Evolutionary conservation across 108 stramenopile species (phyloP).

Genomic region (Cyclotella baltica): DNA sequence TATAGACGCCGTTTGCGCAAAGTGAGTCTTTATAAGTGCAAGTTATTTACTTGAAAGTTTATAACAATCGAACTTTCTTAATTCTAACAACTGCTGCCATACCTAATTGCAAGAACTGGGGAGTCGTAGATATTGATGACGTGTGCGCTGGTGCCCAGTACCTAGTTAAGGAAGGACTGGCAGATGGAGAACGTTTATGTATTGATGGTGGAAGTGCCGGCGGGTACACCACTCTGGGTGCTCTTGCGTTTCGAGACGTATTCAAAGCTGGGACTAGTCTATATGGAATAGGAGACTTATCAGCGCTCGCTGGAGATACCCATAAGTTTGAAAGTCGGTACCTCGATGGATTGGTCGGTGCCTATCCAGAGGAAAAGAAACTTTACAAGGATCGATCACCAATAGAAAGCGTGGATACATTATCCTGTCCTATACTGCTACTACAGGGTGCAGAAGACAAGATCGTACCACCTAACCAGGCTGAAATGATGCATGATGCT

Average conservation of each 20-base stretch:
- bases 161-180: slow-evolving; percentile 66
- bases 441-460: slow-evolving; percentile 87
- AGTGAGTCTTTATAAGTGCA: background rate
- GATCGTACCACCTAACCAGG: slow-evolving; percentile 89
- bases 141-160: slow-evolving; percentile 75
- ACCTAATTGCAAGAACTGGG: slow-evolving; percentile 56
- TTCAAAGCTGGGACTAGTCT: slow-evolving; percentile 81
- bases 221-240: slow-evolving; percentile 84
- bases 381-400: slow-evolving; percentile 79
- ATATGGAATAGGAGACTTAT: slow-evolving; percentile 81
- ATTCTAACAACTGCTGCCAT: background rate
- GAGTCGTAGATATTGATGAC: slow-evolving; percentile 84
- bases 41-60: background rate
- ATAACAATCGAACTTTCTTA: background rate
- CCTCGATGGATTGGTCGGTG: slow-evolving; percentile 79
- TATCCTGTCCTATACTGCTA: slow-evolving; percentile 79
- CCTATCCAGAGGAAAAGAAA: slow-evolving; percentile 69
- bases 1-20: slow-evolving; percentile 71
- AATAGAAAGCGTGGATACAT: slow-evolving; percentile 67
- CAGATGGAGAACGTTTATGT: slow-evolving; percentile 67
- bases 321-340: slow-evolving; percentile 89
- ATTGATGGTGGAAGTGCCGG: slow-evolving; percentile 90
- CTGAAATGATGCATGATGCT: slow-evolving; percentile 78
- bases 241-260: slow-evolving; percentile 71
- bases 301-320: slow-evolving; percentile 77